Evolutionary conservation across 1,284 basidiomycete species (phyloP).

Genomic region (Meira nashicola): DNA sequence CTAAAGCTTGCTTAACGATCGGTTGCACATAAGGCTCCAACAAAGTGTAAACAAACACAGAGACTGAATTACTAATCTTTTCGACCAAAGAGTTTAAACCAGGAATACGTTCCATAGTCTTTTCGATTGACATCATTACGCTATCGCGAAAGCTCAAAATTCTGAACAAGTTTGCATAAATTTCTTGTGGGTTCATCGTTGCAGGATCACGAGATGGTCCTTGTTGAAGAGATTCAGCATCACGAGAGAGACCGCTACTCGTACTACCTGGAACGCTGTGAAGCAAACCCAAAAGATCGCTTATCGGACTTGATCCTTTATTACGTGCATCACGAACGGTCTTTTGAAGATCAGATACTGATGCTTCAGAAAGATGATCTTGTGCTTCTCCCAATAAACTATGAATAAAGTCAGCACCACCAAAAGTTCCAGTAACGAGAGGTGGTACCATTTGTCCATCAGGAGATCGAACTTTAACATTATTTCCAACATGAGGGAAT

Average conservation of each 20-base stretch:
- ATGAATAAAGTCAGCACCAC: conserved; percentile 73
- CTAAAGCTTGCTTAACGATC: conserved; percentile 44
- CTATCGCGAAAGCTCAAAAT: conserved; percentile 79
- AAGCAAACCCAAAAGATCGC: conserved; percentile 54
- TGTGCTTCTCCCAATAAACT: conserved; percentile 59
- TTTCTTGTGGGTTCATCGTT: conserved; percentile 80
- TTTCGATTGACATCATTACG: conserved; percentile 73
- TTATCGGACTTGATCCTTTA: conserved; percentile 38
- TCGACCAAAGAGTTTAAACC: conserved; percentile 66
- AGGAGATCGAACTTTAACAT: conserved; percentile 68
- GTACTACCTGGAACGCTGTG: conserved; percentile 55
- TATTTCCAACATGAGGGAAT: conserved; percentile 84
- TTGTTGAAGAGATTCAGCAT: conserved; percentile 34
- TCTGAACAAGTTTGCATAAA: conserved; percentile 60
- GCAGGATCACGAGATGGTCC: conserved; percentile 55
- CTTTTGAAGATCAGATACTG: conserved; percentile 79
- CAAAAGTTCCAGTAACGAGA: conserved; percentile 83
- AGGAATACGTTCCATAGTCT: conserved; percentile 68
- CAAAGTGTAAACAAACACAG: conserved; percentile 41
- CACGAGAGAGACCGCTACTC: conserved; percentile 24
- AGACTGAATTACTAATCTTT: conserved; percentile 67
- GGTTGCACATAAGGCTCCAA: conserved; percentile 54
- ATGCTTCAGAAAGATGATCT: conserved; percentile 64
- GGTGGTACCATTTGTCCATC: conserved; percentile 73
- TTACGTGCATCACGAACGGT: conserved; percentile 62